phyloP scores from a whole-genome alignment of 768 basidiomycete species.

The Podaxis sp. region DNA sequence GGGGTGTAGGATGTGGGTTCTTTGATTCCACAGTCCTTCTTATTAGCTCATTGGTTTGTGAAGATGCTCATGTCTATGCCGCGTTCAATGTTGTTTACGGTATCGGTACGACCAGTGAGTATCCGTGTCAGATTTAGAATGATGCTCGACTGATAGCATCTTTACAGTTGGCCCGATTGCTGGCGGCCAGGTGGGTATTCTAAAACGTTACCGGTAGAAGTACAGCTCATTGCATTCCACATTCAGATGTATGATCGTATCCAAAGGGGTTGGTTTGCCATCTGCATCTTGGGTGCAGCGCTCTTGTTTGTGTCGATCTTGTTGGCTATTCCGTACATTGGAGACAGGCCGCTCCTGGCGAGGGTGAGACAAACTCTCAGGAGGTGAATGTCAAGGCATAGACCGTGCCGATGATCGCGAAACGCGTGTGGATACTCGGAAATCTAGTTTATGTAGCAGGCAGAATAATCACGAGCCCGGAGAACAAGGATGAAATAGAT shows the following conservation, averaged over 20 bases:
- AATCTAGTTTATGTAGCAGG: not conserved
- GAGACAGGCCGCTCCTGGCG: slow-evolving; percentile 39
- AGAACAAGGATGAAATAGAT: not conserved
- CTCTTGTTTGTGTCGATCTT: slow-evolving; percentile 38
- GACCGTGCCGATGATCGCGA: not conserved
- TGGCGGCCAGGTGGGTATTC: slow-evolving; percentile 56
- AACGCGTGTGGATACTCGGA: not conserved
- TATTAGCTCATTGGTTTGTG: not conserved
- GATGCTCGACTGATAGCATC: not conserved
- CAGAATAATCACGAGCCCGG: not conserved
- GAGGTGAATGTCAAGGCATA: not conserved
- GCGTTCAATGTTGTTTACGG: slow-evolving; percentile 75
- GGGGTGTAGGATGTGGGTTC: slow-evolving; percentile 63
- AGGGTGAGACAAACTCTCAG: not conserved
- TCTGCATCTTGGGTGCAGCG: slow-evolving; percentile 49
- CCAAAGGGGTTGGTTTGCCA: slow-evolving; percentile 56
- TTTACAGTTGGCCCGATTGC: slow-evolving; percentile 65
- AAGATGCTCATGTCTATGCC: slow-evolving; percentile 75
- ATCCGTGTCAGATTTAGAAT: not conserved
- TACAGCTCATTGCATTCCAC: slow-evolving; percentile 10
- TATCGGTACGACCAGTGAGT: slow-evolving; percentile 58
- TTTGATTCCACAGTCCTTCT: not conserved
- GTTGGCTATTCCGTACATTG: slow-evolving; percentile 48
- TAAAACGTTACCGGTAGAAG: not conserved
- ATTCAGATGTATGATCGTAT: slow-evolving; percentile 59